Percentiles rank a stretch among this genome's conserved stretches.
Evolutionary conservation across 345 rosid genomes (phyloP).

Genomic region (Rubroshorea leprosula): DNA sequence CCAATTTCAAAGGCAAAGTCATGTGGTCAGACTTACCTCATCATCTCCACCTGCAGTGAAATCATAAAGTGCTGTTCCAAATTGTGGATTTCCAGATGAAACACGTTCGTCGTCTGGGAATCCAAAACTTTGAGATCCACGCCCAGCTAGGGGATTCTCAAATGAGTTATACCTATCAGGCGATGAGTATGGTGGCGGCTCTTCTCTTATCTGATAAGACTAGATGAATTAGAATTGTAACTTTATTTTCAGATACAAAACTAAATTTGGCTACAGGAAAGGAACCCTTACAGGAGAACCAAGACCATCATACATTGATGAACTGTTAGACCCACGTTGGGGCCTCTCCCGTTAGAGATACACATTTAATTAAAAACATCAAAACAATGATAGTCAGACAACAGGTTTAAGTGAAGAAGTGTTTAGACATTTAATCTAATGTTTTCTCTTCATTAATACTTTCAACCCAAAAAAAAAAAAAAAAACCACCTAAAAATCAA

Average conservation of each 20-base stretch:
- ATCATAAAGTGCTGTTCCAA: conserved; percentile 86
- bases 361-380: neutral
- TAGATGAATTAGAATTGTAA: conserved; percentile 1
- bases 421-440: too few species aligned
- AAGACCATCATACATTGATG: conserved; percentile 53
- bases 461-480: too few species aligned
- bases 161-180: conserved; percentile 58
- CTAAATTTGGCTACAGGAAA: conserved; percentile 11
- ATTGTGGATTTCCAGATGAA: conserved; percentile 60
- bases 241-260: neutral
- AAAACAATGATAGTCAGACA: neutral
- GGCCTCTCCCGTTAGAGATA: conserved; percentile 51
- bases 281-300: conserved; percentile 61
- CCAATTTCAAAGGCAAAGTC: conserved; percentile 5
- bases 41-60: conserved; percentile 99
- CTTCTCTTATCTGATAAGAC: conserved; percentile 71
- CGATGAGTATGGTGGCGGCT: conserved; percentile 79
- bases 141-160: conserved; percentile 66
- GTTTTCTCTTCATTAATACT: too few species aligned
- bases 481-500: too few species aligned
- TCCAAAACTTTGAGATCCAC: conserved; percentile 58
- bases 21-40: conserved; percentile 44
- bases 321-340: conserved; percentile 42
- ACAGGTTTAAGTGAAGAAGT: neutral
- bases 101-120: conserved; percentile 53